Conservation (phyloP, 768 basidiomycete species). For the Hortiboletus campestris region DNA sequence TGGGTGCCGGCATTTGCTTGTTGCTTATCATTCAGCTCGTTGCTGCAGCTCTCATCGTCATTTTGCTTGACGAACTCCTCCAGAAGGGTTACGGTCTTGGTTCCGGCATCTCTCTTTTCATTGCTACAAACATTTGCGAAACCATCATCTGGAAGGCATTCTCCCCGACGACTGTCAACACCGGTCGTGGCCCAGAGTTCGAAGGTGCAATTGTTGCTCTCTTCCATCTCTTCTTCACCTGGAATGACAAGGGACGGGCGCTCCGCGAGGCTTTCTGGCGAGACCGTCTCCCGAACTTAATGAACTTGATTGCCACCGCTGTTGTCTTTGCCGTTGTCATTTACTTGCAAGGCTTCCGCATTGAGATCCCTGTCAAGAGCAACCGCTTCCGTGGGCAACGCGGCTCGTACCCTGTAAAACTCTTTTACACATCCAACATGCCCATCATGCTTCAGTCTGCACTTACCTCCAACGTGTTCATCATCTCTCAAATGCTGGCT, state of each 20-base stretch:
- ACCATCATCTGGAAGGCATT: constrained; percentile 99
- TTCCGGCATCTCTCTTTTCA: constrained; percentile 97
- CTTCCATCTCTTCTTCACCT: constrained; percentile 97
- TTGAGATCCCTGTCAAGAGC: constrained; percentile 98
- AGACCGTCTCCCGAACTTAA: constrained; percentile 93
- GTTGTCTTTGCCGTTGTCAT: constrained; percentile 93
- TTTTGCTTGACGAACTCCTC: constrained; percentile 96
- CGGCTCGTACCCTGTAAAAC: constrained; percentile 93
- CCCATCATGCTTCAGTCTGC: constrained; percentile 99
- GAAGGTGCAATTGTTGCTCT: constrained; percentile 95
- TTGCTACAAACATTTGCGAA: constrained; percentile 99
- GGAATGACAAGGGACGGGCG: constrained; percentile 97
- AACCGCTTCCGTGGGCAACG: constrained; percentile 96
- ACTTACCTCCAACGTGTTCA: constrained; percentile 90
- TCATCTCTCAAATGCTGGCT: constrained; percentile 94
- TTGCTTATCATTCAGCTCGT: constrained; percentile 95
- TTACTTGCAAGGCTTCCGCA: constrained; percentile 98
- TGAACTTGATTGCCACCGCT: constrained; percentile 94
- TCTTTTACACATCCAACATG: constrained; percentile 99
- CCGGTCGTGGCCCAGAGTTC: constrained; percentile 96
- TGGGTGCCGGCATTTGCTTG: constrained; percentile 96
- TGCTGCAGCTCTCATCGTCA: constrained; percentile 92
- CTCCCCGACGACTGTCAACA: constrained; percentile 97
- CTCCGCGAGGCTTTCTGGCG: constrained; percentile 98
- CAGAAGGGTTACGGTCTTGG: constrained; percentile 99